Conservation (phyloP, 2,329 filamentous ascomycete genomes). For the Clonostachys solani region DNA sequence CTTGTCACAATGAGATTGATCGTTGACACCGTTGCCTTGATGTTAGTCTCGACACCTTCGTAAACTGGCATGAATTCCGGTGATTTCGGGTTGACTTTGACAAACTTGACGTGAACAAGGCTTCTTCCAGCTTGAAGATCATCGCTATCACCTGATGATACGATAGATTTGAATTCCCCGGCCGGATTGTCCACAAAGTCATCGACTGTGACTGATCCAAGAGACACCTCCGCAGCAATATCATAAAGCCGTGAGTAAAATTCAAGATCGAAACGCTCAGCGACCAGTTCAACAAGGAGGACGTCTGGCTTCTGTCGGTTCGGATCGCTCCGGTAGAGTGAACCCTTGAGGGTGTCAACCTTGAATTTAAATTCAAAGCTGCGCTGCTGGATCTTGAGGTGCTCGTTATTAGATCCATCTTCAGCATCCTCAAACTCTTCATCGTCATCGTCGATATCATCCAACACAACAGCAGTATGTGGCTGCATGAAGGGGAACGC, state of each 20-base stretch:
- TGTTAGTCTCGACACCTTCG: slow-evolving; percentile 88
- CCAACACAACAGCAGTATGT: slow-evolving; percentile 73
- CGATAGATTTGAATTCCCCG: slow-evolving; percentile 92
- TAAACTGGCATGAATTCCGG: slow-evolving; percentile 92
- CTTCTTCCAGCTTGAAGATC: slow-evolving; percentile 76
- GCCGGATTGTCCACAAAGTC: slow-evolving; percentile 90
- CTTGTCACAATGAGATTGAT: slow-evolving; percentile 95
- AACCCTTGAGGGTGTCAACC: slow-evolving; percentile 90
- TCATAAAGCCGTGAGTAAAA: slow-evolving; percentile 88
- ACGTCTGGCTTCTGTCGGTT: slow-evolving; percentile 72
- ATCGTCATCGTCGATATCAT: slow-evolving; percentile 66
- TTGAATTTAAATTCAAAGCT: slow-evolving; percentile 97
- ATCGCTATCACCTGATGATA: slow-evolving; percentile 74
- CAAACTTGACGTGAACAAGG: slow-evolving; percentile 83
- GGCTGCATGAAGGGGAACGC: slow-evolving; percentile 71
- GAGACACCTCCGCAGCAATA: slow-evolving; percentile 86
- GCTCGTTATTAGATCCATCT: slow-evolving; percentile 48
- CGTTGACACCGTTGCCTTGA: slow-evolving; percentile 87
- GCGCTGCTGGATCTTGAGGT: slow-evolving; percentile 75
- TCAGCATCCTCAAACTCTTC: slow-evolving; percentile 64
- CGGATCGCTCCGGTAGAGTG: slow-evolving; percentile 81
- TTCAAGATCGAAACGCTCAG: slow-evolving; percentile 81
- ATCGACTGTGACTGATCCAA: slow-evolving; percentile 84
- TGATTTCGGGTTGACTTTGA: slow-evolving; percentile 83
- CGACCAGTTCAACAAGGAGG: slow-evolving; percentile 84